These are phyloP conservation scores for Clavariopsis aquatica DNA, from an alignment of 495 filamentous ascomycete species.

Conservation along the genomic window DNA sequence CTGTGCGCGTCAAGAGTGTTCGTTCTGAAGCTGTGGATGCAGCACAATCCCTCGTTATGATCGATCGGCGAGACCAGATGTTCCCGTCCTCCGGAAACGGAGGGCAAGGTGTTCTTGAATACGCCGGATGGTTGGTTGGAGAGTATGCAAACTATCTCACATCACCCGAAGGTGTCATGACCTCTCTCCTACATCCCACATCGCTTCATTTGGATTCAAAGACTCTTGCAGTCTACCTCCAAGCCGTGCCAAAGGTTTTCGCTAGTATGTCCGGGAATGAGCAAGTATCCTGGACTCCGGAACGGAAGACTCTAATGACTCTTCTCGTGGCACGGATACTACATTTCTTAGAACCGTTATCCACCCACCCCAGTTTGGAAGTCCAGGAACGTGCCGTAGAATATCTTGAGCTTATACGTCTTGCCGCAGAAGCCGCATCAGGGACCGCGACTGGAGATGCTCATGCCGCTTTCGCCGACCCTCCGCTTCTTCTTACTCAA, in stretches of 20 bases:
- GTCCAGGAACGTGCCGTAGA: slow-evolving; percentile 96
- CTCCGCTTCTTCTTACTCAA: slow-evolving; percentile 79
- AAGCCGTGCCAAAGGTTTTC: slow-evolving; percentile 84
- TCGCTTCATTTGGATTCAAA: slow-evolving; percentile 61
- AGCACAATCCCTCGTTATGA: slow-evolving; percentile 71
- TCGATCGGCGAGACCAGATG: slow-evolving; percentile 50
- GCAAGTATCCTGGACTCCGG: slow-evolving; percentile 58
- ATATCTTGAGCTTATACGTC: slow-evolving; percentile 81
- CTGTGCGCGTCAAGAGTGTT: slow-evolving; percentile 85
- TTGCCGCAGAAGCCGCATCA: slow-evolving; percentile 75
- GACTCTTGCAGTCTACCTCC: slow-evolving; percentile 74
- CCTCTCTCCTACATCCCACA: slow-evolving; percentile 68
- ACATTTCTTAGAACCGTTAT: slow-evolving; percentile 73
- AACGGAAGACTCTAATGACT: slow-evolving; percentile 66
- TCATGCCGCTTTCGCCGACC: slow-evolving; percentile 57
- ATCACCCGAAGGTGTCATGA: slow-evolving; percentile 64
- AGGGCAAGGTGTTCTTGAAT: slow-evolving; percentile 64
- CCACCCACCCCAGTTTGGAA: slow-evolving; percentile 80
- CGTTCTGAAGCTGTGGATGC: slow-evolving; percentile 74
- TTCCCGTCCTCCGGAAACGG: slow-evolving; percentile 51
- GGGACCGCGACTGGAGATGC: slow-evolving; percentile 58
- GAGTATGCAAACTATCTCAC: slow-evolving; percentile 76
- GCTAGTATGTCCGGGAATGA: slow-evolving; percentile 62
- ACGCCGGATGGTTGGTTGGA: slow-evolving; percentile 79
- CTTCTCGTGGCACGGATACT: slow-evolving; percentile 79